Percentiles rank a stretch among this genome's conserved stretches.
These are phyloP conservation scores for Hypoxylon perforatum DNA, from an alignment of 495 filamentous ascomycete species.

Conservation along the genomic window DNA sequence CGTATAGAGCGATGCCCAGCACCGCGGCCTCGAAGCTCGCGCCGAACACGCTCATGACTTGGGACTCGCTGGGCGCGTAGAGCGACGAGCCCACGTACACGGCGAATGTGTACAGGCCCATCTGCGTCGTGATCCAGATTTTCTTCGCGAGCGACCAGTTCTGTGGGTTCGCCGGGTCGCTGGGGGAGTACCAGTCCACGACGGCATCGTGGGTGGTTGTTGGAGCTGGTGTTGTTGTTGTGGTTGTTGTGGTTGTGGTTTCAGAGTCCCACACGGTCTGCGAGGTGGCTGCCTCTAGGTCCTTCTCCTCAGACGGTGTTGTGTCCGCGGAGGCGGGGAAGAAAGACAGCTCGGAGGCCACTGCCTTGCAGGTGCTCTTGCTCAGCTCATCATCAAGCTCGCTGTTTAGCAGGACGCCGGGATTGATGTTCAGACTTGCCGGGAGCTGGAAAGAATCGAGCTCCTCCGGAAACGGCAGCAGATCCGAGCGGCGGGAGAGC, in stretches of 20 bases:
- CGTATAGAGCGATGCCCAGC: slow-evolving; percentile 66
- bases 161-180: slow-evolving; percentile 65
- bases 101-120: slow-evolving; percentile 62
- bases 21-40: slow-evolving; percentile 65
- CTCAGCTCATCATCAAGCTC: slow-evolving; percentile 22
- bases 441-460: slow-evolving; percentile 62
- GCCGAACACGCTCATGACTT: slow-evolving; percentile 59
- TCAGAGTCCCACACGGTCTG: slow-evolving; percentile 15
- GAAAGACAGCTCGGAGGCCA: slow-evolving; percentile 1
- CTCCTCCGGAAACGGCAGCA: slow-evolving; percentile 66
- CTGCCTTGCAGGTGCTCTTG: slow-evolving; percentile 14
- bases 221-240: slow-evolving; percentile 4
- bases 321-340: slow-evolving; percentile 24
- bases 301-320: slow-evolving; percentile 33
- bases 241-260: background rate
- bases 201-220: slow-evolving; percentile 33
- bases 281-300: slow-evolving; percentile 27
- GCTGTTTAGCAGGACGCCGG: slow-evolving; percentile 57
- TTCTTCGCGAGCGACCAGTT: slow-evolving; percentile 61
- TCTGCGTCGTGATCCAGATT: slow-evolving; percentile 60
- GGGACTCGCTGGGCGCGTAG: slow-evolving; percentile 55
- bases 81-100: slow-evolving; percentile 62
- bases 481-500: slow-evolving; percentile 57
- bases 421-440: slow-evolving; percentile 56
- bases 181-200: slow-evolving; percentile 64